phyloP scores from a whole-genome alignment of 352 stramenopile species.

The Globisporangium mamillatum region DNA sequence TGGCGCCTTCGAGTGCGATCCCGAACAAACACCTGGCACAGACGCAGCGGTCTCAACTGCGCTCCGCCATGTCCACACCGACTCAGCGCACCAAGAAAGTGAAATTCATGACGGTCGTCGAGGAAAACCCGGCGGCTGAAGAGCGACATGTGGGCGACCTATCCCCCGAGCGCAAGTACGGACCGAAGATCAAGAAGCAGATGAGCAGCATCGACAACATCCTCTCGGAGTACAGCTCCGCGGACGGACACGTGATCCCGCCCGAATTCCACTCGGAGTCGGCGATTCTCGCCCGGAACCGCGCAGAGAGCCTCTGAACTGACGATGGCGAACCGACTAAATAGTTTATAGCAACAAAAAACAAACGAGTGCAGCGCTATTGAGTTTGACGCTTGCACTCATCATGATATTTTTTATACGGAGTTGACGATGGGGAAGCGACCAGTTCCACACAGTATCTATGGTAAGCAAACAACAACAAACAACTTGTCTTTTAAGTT shows the following conservation, averaged over 20 bases:
- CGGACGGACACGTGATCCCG: constrained; percentile 1
- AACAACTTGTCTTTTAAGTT: background rate
- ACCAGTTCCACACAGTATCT: background rate
- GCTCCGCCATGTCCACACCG: background rate
- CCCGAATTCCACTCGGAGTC: constrained; percentile 5
- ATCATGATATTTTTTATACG: background rate
- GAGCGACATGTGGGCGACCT: background rate
- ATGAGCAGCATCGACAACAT: constrained; percentile 25
- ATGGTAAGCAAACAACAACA: background rate
- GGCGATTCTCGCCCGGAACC: constrained; percentile 7
- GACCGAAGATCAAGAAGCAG: constrained; percentile 21
- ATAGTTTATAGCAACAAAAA: constrained; percentile 3
- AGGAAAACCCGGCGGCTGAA: background rate
- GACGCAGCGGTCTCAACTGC: constrained; percentile 5
- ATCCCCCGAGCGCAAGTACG: constrained; percentile 34
- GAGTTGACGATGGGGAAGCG: background rate
- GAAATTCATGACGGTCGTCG: background rate
- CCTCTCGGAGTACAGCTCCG: constrained; percentile 15
- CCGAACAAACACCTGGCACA: background rate
- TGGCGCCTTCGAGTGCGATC: background rate
- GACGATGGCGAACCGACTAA: background rate
- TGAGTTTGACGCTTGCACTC: background rate
- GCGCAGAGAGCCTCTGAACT: constrained; percentile 4
- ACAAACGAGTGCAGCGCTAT: background rate
- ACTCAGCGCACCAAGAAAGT: constrained; percentile 15